These are phyloP conservation scores for Starmerella cellae DNA, from an alignment of 805 yeast genomes.

Conservation along the genomic window DNA sequence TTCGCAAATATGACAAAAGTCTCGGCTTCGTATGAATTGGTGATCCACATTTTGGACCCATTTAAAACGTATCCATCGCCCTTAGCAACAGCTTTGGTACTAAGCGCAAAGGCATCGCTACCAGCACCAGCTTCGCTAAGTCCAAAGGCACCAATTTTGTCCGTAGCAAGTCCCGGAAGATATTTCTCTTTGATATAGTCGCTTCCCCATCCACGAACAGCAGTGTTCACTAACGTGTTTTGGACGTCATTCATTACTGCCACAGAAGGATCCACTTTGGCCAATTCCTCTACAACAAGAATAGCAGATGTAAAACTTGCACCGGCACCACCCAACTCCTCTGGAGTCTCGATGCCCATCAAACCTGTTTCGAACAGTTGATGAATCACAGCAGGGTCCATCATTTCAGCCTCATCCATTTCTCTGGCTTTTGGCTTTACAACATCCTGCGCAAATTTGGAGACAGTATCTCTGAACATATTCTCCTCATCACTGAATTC, in stretches of 20 bases:
- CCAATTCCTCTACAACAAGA: conserved; percentile 34
- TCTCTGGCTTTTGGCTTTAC: conserved; percentile 31
- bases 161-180: conserved; percentile 30
- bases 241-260: conserved; percentile 35
- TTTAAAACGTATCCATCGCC: conserved; percentile 31
- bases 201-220: conserved; percentile 31
- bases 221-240: conserved; percentile 34
- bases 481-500: conserved; percentile 32
- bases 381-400: conserved; percentile 18
- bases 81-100: conserved; percentile 29
- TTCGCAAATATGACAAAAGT: conserved; percentile 32
- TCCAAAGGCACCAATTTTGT: conserved; percentile 30
- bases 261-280: conserved; percentile 34
- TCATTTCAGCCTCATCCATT: conserved; percentile 25
- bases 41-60: conserved; percentile 37
- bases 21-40: conserved; percentile 34
- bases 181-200: conserved; percentile 29
- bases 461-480: conserved; percentile 31
- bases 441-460: conserved; percentile 30
- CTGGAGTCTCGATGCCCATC: conserved; percentile 38
- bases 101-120: conserved; percentile 34
- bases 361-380: conserved; percentile 30
- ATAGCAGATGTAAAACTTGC: conserved; percentile 35
- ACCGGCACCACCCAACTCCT: conserved; percentile 35
- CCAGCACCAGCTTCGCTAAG: conserved; percentile 33